Base-by-base conservation (phyloP, 768 basidiomycete species). In the Daedaleopsis nitida region DNA sequence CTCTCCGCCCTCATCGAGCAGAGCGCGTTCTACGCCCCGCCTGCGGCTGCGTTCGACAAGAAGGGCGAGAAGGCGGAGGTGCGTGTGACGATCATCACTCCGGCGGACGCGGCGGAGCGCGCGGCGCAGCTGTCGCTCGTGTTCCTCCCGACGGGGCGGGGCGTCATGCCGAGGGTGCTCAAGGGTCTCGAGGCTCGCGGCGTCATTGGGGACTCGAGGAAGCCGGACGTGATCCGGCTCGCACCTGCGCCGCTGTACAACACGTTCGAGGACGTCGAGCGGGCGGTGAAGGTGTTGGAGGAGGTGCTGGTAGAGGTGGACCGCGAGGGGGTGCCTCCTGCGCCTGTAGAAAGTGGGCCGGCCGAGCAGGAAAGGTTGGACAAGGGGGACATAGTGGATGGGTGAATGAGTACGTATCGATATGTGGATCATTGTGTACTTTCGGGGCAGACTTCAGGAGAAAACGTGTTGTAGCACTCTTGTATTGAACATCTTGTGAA, bases 1-100 rank as follows among this genome's bases (percentile, higher is more conserved):
- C 80, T 98, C 64, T 92, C 93, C 63, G 75, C 73, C 3, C 75
- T 88, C 37, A 79, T 98, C 35, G 73, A 73, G 53, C 69, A 77
- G 53, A 91, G 88, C 19, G 80, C 78, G 60, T 89, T 84, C 75
- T 94, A 85, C 71, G 79, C 89, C 5, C 72, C 83, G 13, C 71
- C 70, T 21, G 68, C 63, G 38, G 58, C 24, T 19, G 64, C 51
- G 42, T 47, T 32, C 59, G 52, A 14, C 24, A 51, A 32, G 32
- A 52, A 51, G 38, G 59, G 42, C 24, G 24, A 10, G 35, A 55
- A 42, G 5, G 39, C 42, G 27, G 48, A 52, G 23, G 74, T 76
- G 16, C 81, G 84, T 4, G 97, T 98, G 76, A 93, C 92, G n/a
- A 93, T 98, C 66, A 88, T 98, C 68, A 98, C 96, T 2, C 96